Conservation (phyloP, 202 grass and related monocot genomes). For the Bolboschoenoplectus hybrid region DNA sequence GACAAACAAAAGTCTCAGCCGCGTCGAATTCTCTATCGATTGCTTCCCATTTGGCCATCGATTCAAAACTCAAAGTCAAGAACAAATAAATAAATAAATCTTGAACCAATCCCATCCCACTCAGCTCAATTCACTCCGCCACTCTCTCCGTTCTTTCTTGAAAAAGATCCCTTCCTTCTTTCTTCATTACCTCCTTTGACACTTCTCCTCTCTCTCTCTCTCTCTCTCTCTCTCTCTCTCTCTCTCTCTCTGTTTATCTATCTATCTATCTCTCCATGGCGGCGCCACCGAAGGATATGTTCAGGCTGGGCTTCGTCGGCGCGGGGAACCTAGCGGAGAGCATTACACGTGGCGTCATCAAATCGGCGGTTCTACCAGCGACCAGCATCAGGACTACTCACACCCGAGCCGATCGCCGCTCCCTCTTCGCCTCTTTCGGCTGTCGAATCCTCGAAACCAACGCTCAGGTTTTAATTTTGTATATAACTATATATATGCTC, state of each 20-base stretch:
- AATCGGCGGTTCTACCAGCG: constrained; percentile 69
- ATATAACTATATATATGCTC: background rate
- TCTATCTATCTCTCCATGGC: constrained; percentile 46
- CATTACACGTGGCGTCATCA: constrained; percentile 78
- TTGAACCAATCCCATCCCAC: background rate
- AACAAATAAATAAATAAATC: background rate
- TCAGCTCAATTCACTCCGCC: background rate
- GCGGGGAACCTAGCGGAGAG: constrained; percentile 91
- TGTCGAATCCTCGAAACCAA: constrained; percentile 68
- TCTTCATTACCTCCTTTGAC: background rate
- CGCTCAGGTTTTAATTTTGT: constrained; percentile 53
- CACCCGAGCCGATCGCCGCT: constrained; percentile 64
- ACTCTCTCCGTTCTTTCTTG: background rate
- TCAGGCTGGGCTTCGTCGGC: constrained; percentile 77
- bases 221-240: background rate
- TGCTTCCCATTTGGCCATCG: background rate
- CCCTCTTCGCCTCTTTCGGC: constrained; percentile 68
- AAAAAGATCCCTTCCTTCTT: too few species aligned
- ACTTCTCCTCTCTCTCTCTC: too few species aligned
- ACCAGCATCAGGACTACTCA: constrained; percentile 73
- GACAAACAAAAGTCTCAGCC: background rate
- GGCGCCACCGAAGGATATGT: constrained; percentile 43
- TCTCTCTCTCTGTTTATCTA: background rate
- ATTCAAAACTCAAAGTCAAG: background rate
- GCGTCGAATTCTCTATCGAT: background rate